Base-by-base conservation (phyloP, 1,284 basidiomycete species). In the Fomitopsis palustris region DNA sequence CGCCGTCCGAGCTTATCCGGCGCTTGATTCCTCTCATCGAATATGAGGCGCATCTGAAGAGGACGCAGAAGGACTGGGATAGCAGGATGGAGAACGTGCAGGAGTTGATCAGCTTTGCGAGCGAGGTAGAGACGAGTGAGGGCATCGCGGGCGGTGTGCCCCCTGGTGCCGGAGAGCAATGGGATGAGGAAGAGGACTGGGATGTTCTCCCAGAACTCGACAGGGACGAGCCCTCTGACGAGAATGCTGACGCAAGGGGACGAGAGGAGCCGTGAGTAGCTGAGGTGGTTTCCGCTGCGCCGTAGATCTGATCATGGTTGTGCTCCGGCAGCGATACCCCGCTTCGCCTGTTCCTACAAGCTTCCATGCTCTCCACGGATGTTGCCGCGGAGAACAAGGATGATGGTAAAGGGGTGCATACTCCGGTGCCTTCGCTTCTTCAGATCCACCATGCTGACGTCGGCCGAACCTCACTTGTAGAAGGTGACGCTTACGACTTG, bases 401-500 rank as follows among this genome's bases (percentile, higher is more conserved):
- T 45, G 77, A 79, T n/a, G 77, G 76, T 42, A 81, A 80, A 61
- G 82, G 83, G 62, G 86, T 86, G 51, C 60, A 78, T 72, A 25
- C 33, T 41, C 54, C 25, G 37, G 51, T 14, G 53, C 53, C 54
- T 12, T n/a, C 10, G 27, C 17, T 17, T 33, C n/a, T 25, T 21
- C 17, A 19, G 21, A 4, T 31, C 23, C 21, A 2, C 38, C 23
- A 9, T 27, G 21, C n/a, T 35, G 49, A 14, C 23, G 38, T 27
- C 27, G 53, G 33, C 7, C 1, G 55, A 33, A 63, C 38, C n/a
- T 29, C 25, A 37, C 29, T 14, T 45, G 31, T 64, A 89, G 85
- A 93, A 88, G 81, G 94, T 97, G 4, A 93, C 90, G 0, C 86
- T 96, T 45, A 84, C 90, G 0, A 96, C 94, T 0, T 93, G 92